Conservation (phyloP, 805 yeast species). For the Wickerhamiella shivajii region DNA sequence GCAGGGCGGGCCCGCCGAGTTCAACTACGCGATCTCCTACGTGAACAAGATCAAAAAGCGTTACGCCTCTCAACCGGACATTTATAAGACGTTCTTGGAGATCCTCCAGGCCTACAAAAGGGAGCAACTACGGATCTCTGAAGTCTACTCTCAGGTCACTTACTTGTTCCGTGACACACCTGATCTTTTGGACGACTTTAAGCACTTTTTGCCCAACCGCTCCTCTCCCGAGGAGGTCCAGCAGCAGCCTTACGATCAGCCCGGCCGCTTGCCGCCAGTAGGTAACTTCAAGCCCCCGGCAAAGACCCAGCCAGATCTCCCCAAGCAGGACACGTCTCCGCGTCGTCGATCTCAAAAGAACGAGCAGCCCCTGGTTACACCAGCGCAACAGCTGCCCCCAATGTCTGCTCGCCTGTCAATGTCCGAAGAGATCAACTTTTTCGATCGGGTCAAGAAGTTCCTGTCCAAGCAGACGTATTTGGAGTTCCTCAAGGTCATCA, state of each 20-base stretch:
- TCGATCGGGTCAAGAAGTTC: slow-evolving; percentile 79
- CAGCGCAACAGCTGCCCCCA: slow-evolving; percentile 56
- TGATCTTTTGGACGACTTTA: slow-evolving; percentile 85
- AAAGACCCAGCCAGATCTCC: not conserved
- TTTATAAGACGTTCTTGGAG: slow-evolving; percentile 86
- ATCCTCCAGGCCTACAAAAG: slow-evolving; percentile 92
- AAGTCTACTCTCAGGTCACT: slow-evolving; percentile 89
- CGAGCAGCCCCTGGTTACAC: slow-evolving; percentile 46
- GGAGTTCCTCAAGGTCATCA: slow-evolving; percentile 79
- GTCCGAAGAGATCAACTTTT: slow-evolving; percentile 76
- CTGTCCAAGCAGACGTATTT: slow-evolving; percentile 81
- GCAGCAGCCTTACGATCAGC: slow-evolving; percentile 20
- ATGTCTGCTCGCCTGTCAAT: slow-evolving; percentile 42
- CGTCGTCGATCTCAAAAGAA: not conserved
- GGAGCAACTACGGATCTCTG: slow-evolving; percentile 88
- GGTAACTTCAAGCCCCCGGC: slow-evolving; percentile 62
- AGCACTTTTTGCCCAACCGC: slow-evolving; percentile 85
- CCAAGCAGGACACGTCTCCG: slow-evolving; percentile 1
- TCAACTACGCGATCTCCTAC: slow-evolving; percentile 91
- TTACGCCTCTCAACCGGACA: slow-evolving; percentile 86
- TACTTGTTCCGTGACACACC: slow-evolving; percentile 83
- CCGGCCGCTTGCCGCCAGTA: slow-evolving; percentile 72
- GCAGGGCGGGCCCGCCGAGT: slow-evolving; percentile 62
- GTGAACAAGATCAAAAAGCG: slow-evolving; percentile 93
- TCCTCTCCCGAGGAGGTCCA: slow-evolving; percentile 26